Percentiles rank a stretch among this genome's conserved stretches.
Evolutionary conservation across 805 yeast genomes (phyloP).

Genomic region (Yarrowia bubula): DNA sequence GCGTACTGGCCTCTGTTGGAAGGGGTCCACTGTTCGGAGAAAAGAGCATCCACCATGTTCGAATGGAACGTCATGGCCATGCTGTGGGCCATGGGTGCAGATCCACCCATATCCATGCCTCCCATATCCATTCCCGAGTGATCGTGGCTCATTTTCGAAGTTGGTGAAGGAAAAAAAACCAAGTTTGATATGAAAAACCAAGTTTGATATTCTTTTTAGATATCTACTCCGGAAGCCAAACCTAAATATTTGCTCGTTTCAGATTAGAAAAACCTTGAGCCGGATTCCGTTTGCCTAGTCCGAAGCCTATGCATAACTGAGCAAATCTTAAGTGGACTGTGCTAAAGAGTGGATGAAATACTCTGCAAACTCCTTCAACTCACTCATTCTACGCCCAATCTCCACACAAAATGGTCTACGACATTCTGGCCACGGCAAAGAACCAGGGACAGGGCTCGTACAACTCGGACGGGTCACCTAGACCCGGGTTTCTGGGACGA

Average conservation of each 20-base stretch:
- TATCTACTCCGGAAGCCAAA: too few species aligned
- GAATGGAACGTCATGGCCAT: slow-evolving; percentile 36
- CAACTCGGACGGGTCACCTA: slow-evolving; percentile 29
- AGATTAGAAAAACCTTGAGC: neutral
- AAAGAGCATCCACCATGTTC: slow-evolving; percentile 31
- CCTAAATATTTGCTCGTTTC: slow-evolving; percentile 16
- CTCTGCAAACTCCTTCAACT: neutral
- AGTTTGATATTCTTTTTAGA: too few species aligned
- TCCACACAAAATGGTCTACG: slow-evolving; percentile 1
- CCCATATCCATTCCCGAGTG: slow-evolving; percentile 22
- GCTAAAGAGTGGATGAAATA: neutral
- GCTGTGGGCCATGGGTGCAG: slow-evolving; percentile 22
- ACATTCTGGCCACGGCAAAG: slow-evolving; percentile 22
- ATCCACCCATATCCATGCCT: slow-evolving; percentile 24
- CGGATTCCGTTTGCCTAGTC: neutral
- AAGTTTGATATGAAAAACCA: too few species aligned
- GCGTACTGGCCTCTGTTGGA: slow-evolving; percentile 35
- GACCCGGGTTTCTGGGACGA: slow-evolving; percentile 35
- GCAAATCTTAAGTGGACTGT: neutral
- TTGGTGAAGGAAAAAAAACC: neutral
- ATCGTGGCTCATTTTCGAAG: slow-evolving; percentile 13
- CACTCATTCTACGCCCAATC: neutral
- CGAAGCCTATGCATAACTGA: neutral
- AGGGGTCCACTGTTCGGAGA: slow-evolving; percentile 35
- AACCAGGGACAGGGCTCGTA: slow-evolving; percentile 27